Evolutionary conservation across 176 grass and related monocot species (phyloP), one percentile per base, ranked within the genome.

Genomic region (Pontederia crassipes): DNA sequence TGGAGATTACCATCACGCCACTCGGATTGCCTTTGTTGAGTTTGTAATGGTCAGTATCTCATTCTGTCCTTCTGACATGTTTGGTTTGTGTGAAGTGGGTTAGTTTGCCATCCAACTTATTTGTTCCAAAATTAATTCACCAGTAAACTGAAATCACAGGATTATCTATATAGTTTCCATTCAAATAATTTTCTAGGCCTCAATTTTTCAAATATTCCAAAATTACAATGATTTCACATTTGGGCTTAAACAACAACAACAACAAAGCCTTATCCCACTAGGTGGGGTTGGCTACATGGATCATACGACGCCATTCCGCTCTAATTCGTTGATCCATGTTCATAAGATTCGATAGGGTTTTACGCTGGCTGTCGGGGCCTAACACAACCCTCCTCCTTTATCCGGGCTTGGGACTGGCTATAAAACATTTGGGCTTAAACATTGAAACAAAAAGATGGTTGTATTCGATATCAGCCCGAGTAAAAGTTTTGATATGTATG

Each of bases 1-100:
- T 52, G 94, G 94, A 32, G 94, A 98, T 55, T 89, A 81, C 58
- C 85, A 93, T 67, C 94, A 93, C 80, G 86, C 85, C 61, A 98
- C 94, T 52, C 79, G 88, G 61, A 98, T 98, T 32, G 85, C 94
- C 54, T 98, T 98, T 93, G 94, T 98, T 58, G 94, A 98, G 79
- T 98, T 98, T 89, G 84, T 93, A 66, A 92, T 84, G 85, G 94
- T 98, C 74, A 83, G 79, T 73, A 79, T 26, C 17, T 27, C 49
- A 28, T 5, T 16, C 49, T 65, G 10, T 54, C 27, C 24, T 59
- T 46, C 70, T 61, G 2, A 10, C 9, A 28, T 28, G 12, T 18
- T 17, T 14, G 28, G 27, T 18, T 49, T 12, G 9, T 28, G 10
- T 48, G 9, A 9, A n/a, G n/a, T 50, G 32, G 32, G 32, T 40